These are phyloP conservation scores for Metschnikowia cerradonensis DNA, from an alignment of 805 yeast genomes.

Conservation along the genomic window DNA sequence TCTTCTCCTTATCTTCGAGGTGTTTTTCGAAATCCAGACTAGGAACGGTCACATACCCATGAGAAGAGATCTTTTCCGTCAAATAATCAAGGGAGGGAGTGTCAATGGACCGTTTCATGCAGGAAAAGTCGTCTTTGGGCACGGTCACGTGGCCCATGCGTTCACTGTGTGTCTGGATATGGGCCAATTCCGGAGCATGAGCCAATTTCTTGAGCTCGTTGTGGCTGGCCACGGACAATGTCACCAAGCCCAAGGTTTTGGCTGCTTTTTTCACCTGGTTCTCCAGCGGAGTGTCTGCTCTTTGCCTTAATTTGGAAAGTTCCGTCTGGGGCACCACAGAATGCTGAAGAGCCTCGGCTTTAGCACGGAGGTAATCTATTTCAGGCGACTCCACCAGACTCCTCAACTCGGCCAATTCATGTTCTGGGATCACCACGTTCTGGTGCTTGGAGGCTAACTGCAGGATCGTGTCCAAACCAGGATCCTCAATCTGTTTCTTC, in stretches of 20 bases:
- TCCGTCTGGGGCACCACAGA: conserved; percentile 8
- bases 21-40: conserved; percentile 18
- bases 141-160: conserved; percentile 17
- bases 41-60: conserved; percentile 18
- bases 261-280: conserved; percentile 11
- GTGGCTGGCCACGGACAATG: conserved; percentile 5
- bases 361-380: conserved; percentile 5
- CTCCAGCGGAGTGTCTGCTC: conserved; percentile 9
- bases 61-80: conserved; percentile 12
- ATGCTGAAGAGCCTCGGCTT: conserved; percentile 8
- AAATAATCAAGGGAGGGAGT: conserved; percentile 20
- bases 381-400: conserved; percentile 8
- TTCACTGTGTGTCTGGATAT: conserved; percentile 21
- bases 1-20: conserved; percentile 27
- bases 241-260: conserved; percentile 4
- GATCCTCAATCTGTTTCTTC: conserved; percentile 7
- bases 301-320: conserved; percentile 6
- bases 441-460: conserved; percentile 15
- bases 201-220: conserved; percentile 9
- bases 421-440: conserved; percentile 9
- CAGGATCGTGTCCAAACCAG: conserved; percentile 10
- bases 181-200: conserved; percentile 24
- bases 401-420: conserved; percentile 7
- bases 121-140: conserved; percentile 14
- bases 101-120: conserved; percentile 14